Evolutionary conservation across 345 rosid species (phyloP), one percentile per base, ranked within the genome.

Genomic region (Microthlaspi erraticum): DNA sequence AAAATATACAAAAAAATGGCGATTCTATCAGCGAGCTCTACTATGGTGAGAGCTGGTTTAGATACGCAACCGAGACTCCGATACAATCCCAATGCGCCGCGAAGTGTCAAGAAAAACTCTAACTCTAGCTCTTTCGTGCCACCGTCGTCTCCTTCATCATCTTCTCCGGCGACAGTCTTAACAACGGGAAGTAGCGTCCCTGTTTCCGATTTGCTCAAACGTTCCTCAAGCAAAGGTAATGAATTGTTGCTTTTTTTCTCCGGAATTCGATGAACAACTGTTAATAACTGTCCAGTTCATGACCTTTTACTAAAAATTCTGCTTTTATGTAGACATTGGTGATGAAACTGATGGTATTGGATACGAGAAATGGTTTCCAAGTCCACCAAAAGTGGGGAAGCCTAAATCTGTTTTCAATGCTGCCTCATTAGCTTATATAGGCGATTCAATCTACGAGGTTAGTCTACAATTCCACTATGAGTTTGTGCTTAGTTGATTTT

Each of bases 361-460:
- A 39, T 72, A 29, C 34, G 81, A 72, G 78, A 73, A 61, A 73
- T 78, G 81, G 81, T 72, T 78, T 20, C 81, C 81, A 61, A 72
- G 66, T 54, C 78, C 78, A 29, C 81, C 81, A 5, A 73, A 67
- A 68, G 81, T 78, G 43, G 62, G 6, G 42, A 78, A 62, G 39
- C 81, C 81, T 68, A 74, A 78, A 41, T 78, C 81, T 31, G 74
- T 68, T 3, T 78, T 66, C 44, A 78, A 78, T 55, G 81, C 81
- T 44, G 81, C 81, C 1, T 78, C 81, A 0, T 62, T 78, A 45
- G 81, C 81, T 58, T 78, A 58, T 33, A 31, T 63, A 7, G 96
- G 95, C 52, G 97, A 93, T 77, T 81, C 94, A 41, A 81, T 91
- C 58, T 91, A 84, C 16, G 94, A 93, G 94, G 98, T 91, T 26